Evolutionary conservation across 208 protist genomes (phyloP), one percentile per base, ranked within the genome.

Genomic region (Tritrichomonas foetus): DNA sequence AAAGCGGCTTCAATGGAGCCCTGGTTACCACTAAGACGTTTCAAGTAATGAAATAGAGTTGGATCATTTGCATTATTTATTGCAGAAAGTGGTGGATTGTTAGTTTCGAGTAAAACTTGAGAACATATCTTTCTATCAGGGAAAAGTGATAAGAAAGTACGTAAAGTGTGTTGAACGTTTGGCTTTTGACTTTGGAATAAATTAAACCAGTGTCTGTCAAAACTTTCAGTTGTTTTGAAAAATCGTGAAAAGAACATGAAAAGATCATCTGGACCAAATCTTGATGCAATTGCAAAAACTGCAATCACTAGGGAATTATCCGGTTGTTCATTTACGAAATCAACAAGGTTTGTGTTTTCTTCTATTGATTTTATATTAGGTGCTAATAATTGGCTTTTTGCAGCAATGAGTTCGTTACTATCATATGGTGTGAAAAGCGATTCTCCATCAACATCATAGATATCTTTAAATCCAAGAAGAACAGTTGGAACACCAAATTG

Each of bases 371-470:
- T 14, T 39, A 89, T 89, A 33, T 20, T 53, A 3, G 9, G 16
- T 20, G 78, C 0, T 22, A 89, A n/a, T 39, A 89, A 47, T 14
- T 8, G 8, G 0, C 20, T 20, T 27, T 89, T 89, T 8, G 44
- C 27, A 13, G 47, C 78, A 57, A 89, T 50, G 5, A 39, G 3
- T 30, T 89, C 78, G 41, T 89, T 49, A 57, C n/a, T 89, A 50
- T 89, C 78, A 36, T 57, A 89, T 39, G 78, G 78, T 39, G 78
- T 89, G 30, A 89, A 89, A 30, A 89, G 8, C 11, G 39, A n/a
- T 27, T 33, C 11, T 2, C 78, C 78, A 36, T 89, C 47, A 50
- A 89, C 53, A 39, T 53, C 41, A 47, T 57, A 89, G 3, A 20
- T 13, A 57, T 44, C 44, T 89, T 89, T 89, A 47, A 89, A 89